Conservation (phyloP, 306 rosid species). For the Mimosa pudica region DNA sequence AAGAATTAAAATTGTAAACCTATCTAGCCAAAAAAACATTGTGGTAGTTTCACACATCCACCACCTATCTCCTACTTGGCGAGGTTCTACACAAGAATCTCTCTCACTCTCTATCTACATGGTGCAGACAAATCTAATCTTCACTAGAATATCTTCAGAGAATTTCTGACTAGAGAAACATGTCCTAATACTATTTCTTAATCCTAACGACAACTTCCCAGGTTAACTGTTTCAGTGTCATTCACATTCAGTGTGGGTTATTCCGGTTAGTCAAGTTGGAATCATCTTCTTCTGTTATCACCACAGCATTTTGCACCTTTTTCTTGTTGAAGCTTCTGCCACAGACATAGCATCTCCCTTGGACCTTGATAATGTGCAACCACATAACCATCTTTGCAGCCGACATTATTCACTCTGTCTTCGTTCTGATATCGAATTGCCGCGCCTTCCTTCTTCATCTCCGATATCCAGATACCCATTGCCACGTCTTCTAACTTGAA, state of each 20-base stretch:
- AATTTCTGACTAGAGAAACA: conserved; percentile 33
- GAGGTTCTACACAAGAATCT: conserved; percentile 46
- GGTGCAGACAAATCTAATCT: conserved; percentile 27
- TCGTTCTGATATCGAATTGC: conserved; percentile 74
- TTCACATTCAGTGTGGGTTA: not conserved
- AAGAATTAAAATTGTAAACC: not conserved
- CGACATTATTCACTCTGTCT: conserved; percentile 59
- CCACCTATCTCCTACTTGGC: conserved; percentile 25
- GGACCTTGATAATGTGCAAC: conserved; percentile 99
- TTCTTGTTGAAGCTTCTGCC: conserved; percentile 86
- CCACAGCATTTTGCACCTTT: conserved; percentile 78
- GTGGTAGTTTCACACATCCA: conserved; percentile 5
- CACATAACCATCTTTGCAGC: conserved; percentile 88
- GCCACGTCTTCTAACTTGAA: conserved; percentile 99
- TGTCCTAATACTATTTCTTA: conserved; percentile 35
- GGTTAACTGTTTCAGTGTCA: conserved; percentile 18
- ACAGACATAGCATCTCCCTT: conserved; percentile 90
- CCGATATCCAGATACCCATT: conserved; percentile 98
- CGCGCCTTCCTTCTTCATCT: conserved; percentile 71
- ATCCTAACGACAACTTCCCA: conserved; percentile 30
- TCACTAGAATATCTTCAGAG: conserved; percentile 4
- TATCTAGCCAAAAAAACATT: not conserved
- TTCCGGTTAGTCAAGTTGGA: not conserved
- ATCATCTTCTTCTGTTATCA: conserved; percentile 38
- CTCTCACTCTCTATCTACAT: conserved; percentile 21